Percentiles rank a stretch among this genome's conserved stretches.
Conservation (phyloP, 208 protist species). For the Leishmania lainsoni region DNA sequence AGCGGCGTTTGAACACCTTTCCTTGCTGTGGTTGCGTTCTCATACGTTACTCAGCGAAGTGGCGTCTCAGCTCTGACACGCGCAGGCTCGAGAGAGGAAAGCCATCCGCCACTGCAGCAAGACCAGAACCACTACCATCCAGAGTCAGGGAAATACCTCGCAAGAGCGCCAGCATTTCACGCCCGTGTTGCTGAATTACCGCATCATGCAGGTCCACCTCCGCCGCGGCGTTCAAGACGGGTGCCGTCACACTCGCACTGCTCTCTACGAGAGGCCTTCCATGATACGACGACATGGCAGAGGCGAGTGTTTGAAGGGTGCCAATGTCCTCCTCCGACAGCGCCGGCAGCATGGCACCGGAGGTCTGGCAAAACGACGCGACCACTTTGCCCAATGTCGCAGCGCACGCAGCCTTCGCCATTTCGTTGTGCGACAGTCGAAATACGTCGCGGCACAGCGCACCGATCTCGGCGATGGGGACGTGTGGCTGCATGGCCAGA, state of each 20-base stretch:
- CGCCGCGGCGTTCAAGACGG: not conserved
- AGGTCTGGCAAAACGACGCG: constrained; percentile 18
- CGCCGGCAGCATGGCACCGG: constrained; percentile 13
- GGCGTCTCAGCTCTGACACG: not conserved
- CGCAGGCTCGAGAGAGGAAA: not conserved
- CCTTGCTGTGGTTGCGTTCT: not conserved
- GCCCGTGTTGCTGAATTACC: constrained; percentile 70
- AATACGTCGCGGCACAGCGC: constrained; percentile 77
- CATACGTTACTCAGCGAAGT: not conserved
- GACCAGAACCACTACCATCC: not conserved
- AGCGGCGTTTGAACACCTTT: not conserved
- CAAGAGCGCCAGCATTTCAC: constrained; percentile 38
- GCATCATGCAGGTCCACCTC: constrained; percentile 47
- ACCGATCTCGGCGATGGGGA: constrained; percentile 44
- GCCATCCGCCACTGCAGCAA: not conserved
- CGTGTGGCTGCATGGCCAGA: constrained; percentile 51
- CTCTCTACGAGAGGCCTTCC: not conserved
- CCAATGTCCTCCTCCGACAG: constrained; percentile 27
- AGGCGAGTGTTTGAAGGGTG: constrained; percentile 25
- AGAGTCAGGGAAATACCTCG: not conserved
- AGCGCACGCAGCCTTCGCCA: constrained; percentile 83
- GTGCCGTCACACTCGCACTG: not conserved
- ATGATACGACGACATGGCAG: constrained; percentile 46
- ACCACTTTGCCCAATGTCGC: constrained; percentile 50
- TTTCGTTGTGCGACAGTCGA: constrained; percentile 55